phyloP scores from a whole-genome alignment of 2,329 filamentous ascomycete species.

The Penicillium vulpinum region DNA sequence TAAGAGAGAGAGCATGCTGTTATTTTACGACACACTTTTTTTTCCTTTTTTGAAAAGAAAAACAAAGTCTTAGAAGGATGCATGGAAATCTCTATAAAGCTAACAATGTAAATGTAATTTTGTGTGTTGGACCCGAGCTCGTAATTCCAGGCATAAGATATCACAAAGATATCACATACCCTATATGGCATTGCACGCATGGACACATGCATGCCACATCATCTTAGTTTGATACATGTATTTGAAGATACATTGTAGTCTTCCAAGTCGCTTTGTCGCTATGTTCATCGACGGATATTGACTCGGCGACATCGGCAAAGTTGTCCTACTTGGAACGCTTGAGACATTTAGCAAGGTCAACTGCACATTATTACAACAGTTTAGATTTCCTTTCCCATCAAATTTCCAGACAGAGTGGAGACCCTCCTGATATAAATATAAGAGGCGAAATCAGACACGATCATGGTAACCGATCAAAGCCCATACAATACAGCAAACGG shows the following conservation, averaged over 20 bases:
- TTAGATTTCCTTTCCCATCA: too few relatives aligned
- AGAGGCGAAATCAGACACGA: background rate
- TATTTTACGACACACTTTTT: background rate
- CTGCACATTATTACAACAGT: background rate
- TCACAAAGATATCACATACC: background rate
- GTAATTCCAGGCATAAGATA: background rate
- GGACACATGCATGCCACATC: background rate
- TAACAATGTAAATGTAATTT: too few relatives aligned
- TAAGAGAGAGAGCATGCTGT: background rate
- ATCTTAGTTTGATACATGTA: background rate
- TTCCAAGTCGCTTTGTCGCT: too few relatives aligned
- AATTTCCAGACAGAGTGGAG: background rate
- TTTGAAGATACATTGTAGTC: background rate
- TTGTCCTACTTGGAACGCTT: background rate
- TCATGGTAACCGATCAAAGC: conserved; percentile 1
- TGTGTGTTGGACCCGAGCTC: background rate
- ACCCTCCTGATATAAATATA: background rate
- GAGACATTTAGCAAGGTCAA: background rate
- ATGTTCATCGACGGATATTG: background rate
- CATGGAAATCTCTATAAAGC: background rate
- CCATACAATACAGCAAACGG: conserved; percentile 52
- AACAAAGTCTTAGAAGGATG: background rate
- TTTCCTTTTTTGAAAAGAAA: too few relatives aligned
- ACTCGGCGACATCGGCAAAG: background rate
- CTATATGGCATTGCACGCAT: background rate